phyloP scores from a whole-genome alignment of 192 early-diverging fungal species.

The Mortierella claussenii region DNA sequence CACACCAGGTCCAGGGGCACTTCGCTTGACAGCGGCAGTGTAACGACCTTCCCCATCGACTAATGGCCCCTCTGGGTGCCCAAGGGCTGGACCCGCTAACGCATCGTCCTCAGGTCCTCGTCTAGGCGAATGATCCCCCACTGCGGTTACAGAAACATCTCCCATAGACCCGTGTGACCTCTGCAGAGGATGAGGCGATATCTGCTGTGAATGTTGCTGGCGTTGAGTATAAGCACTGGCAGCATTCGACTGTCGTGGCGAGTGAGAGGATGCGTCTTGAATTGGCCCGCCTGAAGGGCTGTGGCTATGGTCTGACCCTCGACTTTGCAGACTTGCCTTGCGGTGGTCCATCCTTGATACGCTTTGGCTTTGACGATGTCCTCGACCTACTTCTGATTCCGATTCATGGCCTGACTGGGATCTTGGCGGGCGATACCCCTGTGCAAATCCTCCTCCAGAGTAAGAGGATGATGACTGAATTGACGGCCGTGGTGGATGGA shows the following conservation, averaged over 20 bases:
- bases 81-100: neutral
- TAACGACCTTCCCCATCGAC: neutral
- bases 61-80: neutral
- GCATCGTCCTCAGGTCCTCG: neutral
- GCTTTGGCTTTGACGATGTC: constrained; percentile 20
- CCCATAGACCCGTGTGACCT: constrained; percentile 6
- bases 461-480: neutral
- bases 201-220: neutral
- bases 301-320: constrained; percentile 3
- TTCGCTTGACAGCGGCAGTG: neutral
- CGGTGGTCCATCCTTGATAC: constrained; percentile 8
- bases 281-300: neutral
- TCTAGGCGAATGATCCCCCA: neutral
- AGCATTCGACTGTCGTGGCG: constrained; percentile 1
- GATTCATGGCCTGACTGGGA: neutral
- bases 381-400: neutral
- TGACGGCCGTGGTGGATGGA: constrained; percentile 3
- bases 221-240: neutral
- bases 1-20: neutral
- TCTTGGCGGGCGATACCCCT: neutral
- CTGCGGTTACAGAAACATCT: neutral
- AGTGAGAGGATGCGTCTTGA: neutral
- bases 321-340: constrained; percentile 3
- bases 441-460: neutral
- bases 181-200: constrained; percentile 2